These are phyloP conservation scores for Endocalyx cinctus DNA, from an alignment of 2,329 filamentous ascomycete species.

Conservation along the genomic window DNA sequence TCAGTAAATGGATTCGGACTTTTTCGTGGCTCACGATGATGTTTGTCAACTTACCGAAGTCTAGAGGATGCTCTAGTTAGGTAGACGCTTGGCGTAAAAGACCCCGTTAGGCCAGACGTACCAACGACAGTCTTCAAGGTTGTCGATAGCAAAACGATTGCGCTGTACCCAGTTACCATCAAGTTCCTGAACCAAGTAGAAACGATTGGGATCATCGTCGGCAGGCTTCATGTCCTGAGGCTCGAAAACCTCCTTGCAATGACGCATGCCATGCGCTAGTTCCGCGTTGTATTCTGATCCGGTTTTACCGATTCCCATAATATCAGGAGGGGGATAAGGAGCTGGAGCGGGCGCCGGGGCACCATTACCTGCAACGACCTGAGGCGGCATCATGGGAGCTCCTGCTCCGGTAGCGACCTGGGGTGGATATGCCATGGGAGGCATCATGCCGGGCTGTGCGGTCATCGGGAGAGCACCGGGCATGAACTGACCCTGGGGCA, in stretches of 20 bases:
- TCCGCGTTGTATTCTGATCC: slow-evolving; percentile 41
- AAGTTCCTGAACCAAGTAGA: slow-evolving; percentile 58
- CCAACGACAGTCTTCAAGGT: slow-evolving; percentile 53
- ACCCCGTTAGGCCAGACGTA: slow-evolving; percentile 52
- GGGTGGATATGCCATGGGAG: slow-evolving; percentile 7
- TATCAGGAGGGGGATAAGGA: slow-evolving; percentile 32
- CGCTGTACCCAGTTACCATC: slow-evolving; percentile 57
- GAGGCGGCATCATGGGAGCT: too few relatives aligned
- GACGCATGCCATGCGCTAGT: slow-evolving; percentile 43
- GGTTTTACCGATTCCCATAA: slow-evolving; percentile 49
- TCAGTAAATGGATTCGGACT: too few relatives aligned
- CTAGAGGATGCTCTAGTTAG: slow-evolving; percentile 32
- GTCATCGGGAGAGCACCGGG: slow-evolving; percentile 3
- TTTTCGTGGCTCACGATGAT: too few relatives aligned
- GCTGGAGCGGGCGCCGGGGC: slow-evolving; percentile 3
- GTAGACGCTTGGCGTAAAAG: slow-evolving; percentile 57
- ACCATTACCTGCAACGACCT: slow-evolving; percentile 8
- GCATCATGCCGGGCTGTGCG: slow-evolving; percentile 10
- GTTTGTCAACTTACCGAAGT: too few relatives aligned
- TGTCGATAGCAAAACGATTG: slow-evolving; percentile 56
- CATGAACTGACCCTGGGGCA: too few relatives aligned
- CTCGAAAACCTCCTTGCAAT: slow-evolving; percentile 47
- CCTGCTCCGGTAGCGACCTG: neutral
- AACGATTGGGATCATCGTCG: slow-evolving; percentile 54
- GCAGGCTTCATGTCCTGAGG: slow-evolving; percentile 60